phyloP scores from a whole-genome alignment of 2,329 filamentous ascomycete genomes.

The Onygenales sp. region DNA sequence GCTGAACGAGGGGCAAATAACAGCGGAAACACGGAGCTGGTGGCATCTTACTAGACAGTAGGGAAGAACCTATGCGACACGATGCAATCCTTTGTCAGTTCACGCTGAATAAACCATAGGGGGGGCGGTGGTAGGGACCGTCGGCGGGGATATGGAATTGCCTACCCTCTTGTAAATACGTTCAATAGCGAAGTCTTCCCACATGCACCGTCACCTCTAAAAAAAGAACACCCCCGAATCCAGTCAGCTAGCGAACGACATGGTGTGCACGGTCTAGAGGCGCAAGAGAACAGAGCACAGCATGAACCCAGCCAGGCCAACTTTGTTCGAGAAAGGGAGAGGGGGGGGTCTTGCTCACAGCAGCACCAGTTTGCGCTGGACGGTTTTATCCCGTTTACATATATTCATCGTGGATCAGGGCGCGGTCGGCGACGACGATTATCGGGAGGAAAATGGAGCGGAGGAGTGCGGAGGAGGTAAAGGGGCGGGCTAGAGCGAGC shows the following conservation, averaged over 20 bases:
- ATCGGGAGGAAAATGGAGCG: not conserved
- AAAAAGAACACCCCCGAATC: constrained; percentile 1
- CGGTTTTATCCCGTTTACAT: constrained; percentile 69
- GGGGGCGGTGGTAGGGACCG: not conserved
- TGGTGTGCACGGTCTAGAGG: not conserved
- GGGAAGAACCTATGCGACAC: constrained; percentile 67
- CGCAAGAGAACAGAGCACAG: not conserved
- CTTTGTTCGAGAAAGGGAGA: constrained; percentile 1
- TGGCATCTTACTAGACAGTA: constrained; percentile 69
- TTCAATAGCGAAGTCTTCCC: constrained; percentile 96
- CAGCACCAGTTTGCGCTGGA: constrained; percentile 92
- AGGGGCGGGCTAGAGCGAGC: not conserved
- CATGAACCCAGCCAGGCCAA: not conserved
- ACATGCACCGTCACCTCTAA: constrained; percentile 86
- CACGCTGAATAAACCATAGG: not conserved
- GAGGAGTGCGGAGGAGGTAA: not conserved
- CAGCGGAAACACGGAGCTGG: not conserved
- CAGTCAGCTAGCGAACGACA: not conserved
- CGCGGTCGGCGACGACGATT: not conserved
- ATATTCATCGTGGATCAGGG: constrained; percentile 37
- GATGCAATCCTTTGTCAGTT: constrained; percentile 7
- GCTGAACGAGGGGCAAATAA: not conserved
- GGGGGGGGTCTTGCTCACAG: constrained; percentile 46
- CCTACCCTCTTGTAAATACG: constrained; percentile 90
- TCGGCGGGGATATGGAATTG: not conserved